Percentiles rank a stretch among this genome's conserved stretches.
Evolutionary conservation across 306 rosid genomes (phyloP).

Genomic region (Lupinus albus): DNA sequence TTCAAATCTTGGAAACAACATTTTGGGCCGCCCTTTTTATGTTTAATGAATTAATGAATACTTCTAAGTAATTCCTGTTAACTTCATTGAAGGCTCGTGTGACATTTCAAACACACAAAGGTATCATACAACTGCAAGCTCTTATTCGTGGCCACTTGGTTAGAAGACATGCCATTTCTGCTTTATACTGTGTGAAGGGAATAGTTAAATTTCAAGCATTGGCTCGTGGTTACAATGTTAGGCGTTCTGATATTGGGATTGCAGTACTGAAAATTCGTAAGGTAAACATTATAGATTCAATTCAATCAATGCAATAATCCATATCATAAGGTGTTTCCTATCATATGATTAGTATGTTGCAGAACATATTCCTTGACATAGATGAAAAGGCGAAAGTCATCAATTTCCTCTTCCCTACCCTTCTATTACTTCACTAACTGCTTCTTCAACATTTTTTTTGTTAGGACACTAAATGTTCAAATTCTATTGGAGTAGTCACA

Average conservation of each 20-base stretch:
- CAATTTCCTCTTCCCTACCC: constrained; percentile 14
- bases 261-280: constrained; percentile 40
- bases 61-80: constrained; percentile 7
- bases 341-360: neutral
- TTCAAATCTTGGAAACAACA: too few species aligned
- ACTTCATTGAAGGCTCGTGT: constrained; percentile 53
- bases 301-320: constrained; percentile 16
- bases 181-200: constrained; percentile 58
- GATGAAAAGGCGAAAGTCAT: constrained; percentile 17
- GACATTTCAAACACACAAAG: constrained; percentile 47
- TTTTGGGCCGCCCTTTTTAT: too few species aligned
- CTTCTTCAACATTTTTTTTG: constrained; percentile 28
- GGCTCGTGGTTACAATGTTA: constrained; percentile 56
- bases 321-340: constrained; percentile 18
- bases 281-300: constrained; percentile 43
- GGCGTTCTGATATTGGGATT: constrained; percentile 51
- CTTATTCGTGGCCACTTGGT: constrained; percentile 59
- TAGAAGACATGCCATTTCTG: constrained; percentile 64
- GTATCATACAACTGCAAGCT: constrained; percentile 58
- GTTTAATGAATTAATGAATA: constrained; percentile 6
- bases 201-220: constrained; percentile 55
- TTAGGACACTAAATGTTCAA: constrained; percentile 43
- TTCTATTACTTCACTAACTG: constrained; percentile 25
- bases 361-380: neutral
- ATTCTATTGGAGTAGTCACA: constrained; percentile 38